Base-by-base conservation (phyloP, 768 basidiomycete genomes). In the Porphyrellus cyaneotinctus region DNA sequence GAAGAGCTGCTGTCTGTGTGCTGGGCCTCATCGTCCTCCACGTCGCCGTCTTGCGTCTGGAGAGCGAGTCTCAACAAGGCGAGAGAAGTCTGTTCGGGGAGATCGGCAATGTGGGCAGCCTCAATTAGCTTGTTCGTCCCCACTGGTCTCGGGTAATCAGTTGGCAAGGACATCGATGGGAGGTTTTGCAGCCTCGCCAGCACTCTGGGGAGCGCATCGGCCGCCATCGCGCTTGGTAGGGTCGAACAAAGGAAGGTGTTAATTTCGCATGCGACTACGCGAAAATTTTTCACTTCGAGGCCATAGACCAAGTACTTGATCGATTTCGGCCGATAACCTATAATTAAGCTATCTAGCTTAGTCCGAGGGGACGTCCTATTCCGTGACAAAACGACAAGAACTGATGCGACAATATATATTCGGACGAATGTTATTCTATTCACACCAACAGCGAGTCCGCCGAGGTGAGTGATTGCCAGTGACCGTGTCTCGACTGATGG, bases 121-220 rank as follows among this genome's bases (percentile, higher is more conserved):
- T 97, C 95, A 64, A 99, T 85, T 18, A 93, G 75, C 61, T 83
- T 88, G 69, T 83, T 80, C 17, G 81, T 72, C 17, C 80, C 84
- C 7, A 84, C 75, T 26, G 90, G 86, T 50, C 95, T 77, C 3
- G 95, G 95, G 68, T 97, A 99, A 70, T 98, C 97, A 0, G 95
- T 95, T 0, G 97, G 95, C 30, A 99, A 75, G 8, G 91, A 91
- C 58, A 98, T 86, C 5, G 88, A 86, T 2, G 97, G 95, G 2
- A 95, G 71, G 64, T 86, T 87, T 66, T 87, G 84, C 20, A 98
- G 75, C 58, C 88, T 76, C 22, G 76, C 69, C 15, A 86, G 60
- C 22, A 87, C 83, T 59, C 86, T 76, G 22, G 72, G 69, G 14
- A 88, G 75, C 5, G 56, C 49, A 52, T 65, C 53, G 18, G 43